Conservation (phyloP, 306 rosid genomes). For the Trifolium dubium region DNA sequence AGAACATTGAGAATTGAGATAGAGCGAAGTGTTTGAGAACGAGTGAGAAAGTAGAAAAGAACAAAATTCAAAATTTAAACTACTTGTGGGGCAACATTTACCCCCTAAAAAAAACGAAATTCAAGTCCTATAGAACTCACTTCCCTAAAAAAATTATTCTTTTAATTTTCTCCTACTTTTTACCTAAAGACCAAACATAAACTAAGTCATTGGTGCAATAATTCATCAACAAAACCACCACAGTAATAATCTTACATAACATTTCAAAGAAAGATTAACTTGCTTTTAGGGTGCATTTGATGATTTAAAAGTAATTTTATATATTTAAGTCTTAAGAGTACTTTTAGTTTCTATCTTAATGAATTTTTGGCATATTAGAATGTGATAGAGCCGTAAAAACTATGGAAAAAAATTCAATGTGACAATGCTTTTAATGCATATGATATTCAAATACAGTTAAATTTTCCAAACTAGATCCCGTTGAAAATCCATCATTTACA, state of each 20-base stretch:
- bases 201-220: not conserved
- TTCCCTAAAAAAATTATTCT: not conserved
- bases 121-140: too few species aligned
- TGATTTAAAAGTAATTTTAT: not conserved
- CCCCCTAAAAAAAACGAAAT: too few species aligned
- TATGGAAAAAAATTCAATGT: not conserved
- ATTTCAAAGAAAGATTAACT: too few species aligned
- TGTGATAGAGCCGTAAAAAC: not conserved
- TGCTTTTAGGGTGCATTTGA: not conserved
- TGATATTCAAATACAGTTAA: not conserved
- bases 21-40: not conserved
- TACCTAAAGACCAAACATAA: not conserved
- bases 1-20: not conserved
- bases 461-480: not conserved
- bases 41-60: too few species aligned
- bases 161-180: not conserved
- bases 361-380: not conserved
- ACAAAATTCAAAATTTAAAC: too few species aligned
- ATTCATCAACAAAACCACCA: not conserved
- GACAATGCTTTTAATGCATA: not conserved
- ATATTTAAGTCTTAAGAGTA: too few species aligned
- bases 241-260: too few species aligned
- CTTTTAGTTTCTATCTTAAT: not conserved
- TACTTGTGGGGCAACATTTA: too few species aligned
- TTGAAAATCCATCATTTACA: slow-evolving; percentile 2